These are phyloP conservation scores for Petrea volubilis DNA, from an alignment of 257 asterid species.

Conservation along the genomic window DNA sequence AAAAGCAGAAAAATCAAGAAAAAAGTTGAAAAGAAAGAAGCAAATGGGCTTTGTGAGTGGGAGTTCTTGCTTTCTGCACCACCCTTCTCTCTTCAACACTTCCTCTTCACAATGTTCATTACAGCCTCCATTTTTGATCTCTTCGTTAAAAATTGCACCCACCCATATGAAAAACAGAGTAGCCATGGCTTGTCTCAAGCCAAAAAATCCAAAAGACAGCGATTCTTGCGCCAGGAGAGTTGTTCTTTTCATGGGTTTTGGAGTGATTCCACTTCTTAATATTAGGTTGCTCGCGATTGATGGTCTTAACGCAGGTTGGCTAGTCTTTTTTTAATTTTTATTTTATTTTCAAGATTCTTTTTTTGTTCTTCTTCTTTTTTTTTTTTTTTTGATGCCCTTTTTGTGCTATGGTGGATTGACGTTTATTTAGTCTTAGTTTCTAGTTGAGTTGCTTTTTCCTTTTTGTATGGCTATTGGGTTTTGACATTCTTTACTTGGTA, in stretches of 20 bases:
- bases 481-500: slow-evolving; percentile 9
- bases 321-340: not conserved
- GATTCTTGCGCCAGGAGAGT: slow-evolving; percentile 46
- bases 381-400: too few relatives aligned
- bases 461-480: not conserved
- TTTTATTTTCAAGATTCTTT: slow-evolving; percentile 8
- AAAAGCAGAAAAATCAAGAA: not conserved
- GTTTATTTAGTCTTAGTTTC: not conserved
- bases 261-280: slow-evolving; percentile 51
- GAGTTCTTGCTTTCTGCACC: slow-evolving; percentile 39
- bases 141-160: slow-evolving; percentile 34
- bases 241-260: slow-evolving; percentile 60
- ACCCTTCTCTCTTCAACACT: slow-evolving; percentile 30
- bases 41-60: slow-evolving; percentile 36
- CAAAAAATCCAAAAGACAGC: slow-evolving; percentile 33
- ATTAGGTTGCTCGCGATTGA: slow-evolving; percentile 42
- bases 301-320: slow-evolving; percentile 43
- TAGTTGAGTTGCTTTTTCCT: not conserved
- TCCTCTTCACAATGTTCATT: slow-evolving; percentile 38
- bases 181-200: slow-evolving; percentile 34
- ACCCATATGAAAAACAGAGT: slow-evolving; percentile 28
- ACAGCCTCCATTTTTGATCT: slow-evolving; percentile 32
- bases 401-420: not conserved
- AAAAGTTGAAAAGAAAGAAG: not conserved
- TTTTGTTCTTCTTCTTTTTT: too few relatives aligned